These are phyloP conservation scores for Starmerella kuoi DNA, from an alignment of 805 yeast species.

Conservation along the genomic window DNA sequence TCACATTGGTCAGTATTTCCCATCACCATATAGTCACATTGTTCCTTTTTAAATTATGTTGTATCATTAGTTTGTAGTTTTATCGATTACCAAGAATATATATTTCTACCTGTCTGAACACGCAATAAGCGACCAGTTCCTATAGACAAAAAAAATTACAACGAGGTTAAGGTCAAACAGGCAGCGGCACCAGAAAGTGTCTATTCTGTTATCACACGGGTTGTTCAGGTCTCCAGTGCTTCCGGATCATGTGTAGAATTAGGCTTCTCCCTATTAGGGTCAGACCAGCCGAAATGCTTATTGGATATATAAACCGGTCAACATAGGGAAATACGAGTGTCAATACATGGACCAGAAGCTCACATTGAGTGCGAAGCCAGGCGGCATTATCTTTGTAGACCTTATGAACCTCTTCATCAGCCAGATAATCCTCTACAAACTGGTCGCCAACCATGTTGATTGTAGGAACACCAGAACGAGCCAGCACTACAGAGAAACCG, in stretches of 20 bases:
- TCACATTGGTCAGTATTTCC: slow-evolving; percentile 32
- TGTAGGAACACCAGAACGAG: slow-evolving; percentile 18
- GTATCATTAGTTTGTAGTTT: no score
- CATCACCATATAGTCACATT: slow-evolving; percentile 12
- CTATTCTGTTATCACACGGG: background rate
- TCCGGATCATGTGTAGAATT: slow-evolving; percentile 1
- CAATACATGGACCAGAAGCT: slow-evolving; percentile 12
- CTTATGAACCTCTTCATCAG: slow-evolving; percentile 18
- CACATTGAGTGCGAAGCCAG: slow-evolving; percentile 13
- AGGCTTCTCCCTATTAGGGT: slow-evolving; percentile 13
- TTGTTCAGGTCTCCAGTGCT: background rate
- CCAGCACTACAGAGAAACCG: slow-evolving; percentile 13
- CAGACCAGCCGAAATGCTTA: slow-evolving; percentile 9
- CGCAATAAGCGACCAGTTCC: no score
- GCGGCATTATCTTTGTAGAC: slow-evolving; percentile 15
- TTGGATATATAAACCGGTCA: slow-evolving; percentile 14
- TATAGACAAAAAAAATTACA: no score
- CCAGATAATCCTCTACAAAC: slow-evolving; percentile 16
- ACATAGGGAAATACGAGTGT: slow-evolving; percentile 14
- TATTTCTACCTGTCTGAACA: no score
- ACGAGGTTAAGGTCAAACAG: no score
- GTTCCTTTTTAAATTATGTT: slow-evolving; percentile 9
- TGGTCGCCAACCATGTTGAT: slow-evolving; percentile 11
- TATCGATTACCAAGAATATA: no score
- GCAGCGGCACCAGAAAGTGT: no score